Evolutionary conservation across 176 grass and related monocot genomes (phyloP).

Genomic region (Eleusine indica): DNA sequence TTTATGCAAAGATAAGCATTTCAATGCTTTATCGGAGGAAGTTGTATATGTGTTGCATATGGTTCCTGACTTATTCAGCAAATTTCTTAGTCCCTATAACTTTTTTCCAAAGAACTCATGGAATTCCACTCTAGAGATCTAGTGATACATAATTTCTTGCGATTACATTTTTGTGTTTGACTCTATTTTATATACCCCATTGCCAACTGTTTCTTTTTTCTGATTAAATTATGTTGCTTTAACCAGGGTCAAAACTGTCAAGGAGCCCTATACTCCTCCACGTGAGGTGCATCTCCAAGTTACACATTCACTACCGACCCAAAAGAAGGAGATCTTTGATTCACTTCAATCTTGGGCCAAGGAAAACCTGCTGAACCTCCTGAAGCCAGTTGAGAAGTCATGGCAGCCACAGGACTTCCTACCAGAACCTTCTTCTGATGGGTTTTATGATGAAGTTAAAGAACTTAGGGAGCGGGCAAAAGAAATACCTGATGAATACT

Average conservation of each 20-base stretch:
- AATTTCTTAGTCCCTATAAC: constrained; percentile 10
- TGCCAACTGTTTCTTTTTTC: neutral
- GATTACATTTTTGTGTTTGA: neutral
- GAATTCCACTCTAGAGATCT: neutral
- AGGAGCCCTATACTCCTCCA: constrained; percentile 61
- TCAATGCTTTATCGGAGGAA: neutral
- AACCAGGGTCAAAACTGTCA: constrained; percentile 53
- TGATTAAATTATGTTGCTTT: constrained; percentile 42
- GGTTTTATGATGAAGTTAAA: constrained; percentile 71
- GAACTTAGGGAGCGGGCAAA: constrained; percentile 64
- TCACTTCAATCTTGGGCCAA: constrained; percentile 70
- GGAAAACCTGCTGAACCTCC: constrained; percentile 55
- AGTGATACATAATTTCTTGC: neutral
- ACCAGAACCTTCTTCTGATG: constrained; percentile 61
- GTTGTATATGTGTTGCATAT: neutral
- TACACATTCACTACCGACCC: constrained; percentile 60
- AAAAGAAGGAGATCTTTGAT: constrained; percentile 62
- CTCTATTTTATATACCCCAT: neutral
- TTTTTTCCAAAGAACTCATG: neutral
- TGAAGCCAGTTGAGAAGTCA: constrained; percentile 76
- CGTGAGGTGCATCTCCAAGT: constrained; percentile 62
- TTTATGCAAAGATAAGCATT: constrained; percentile 36
- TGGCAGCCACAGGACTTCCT: constrained; percentile 79
- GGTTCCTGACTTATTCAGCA: neutral
- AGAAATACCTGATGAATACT: constrained; percentile 81